Evolutionary conservation across 805 yeast genomes (phyloP).

Genomic region (Grigorovia jiainica): DNA sequence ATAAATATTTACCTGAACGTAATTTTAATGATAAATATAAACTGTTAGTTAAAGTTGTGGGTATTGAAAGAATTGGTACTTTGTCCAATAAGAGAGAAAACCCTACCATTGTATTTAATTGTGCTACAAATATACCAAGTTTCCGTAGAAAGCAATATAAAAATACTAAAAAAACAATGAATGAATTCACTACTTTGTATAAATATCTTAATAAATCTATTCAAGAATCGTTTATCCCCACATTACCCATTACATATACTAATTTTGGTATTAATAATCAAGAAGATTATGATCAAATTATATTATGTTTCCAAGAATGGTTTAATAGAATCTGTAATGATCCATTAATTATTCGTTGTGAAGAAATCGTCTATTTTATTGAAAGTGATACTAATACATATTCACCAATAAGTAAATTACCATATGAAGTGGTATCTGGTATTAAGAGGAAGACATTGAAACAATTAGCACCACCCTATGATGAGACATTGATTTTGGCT

Average conservation of each 20-base stretch:
- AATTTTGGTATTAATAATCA: slow-evolving; percentile 77
- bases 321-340: slow-evolving; percentile 61
- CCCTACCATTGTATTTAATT: slow-evolving; percentile 70
- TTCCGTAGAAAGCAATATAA: slow-evolving; percentile 63
- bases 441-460: slow-evolving; percentile 80
- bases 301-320: slow-evolving; percentile 70
- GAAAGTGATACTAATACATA: slow-evolving; percentile 61
- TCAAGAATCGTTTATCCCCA: slow-evolving; percentile 88
- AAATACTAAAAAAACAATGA: slow-evolving; percentile 70
- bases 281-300: slow-evolving; percentile 58
- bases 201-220: slow-evolving; percentile 71
- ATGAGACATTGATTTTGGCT: slow-evolving; percentile 70
- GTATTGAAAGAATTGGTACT: slow-evolving; percentile 56
- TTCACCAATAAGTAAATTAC: slow-evolving; percentile 37
- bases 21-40: slow-evolving; percentile 20
- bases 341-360: slow-evolving; percentile 77
- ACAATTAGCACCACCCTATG: slow-evolving; percentile 87
- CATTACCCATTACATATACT: slow-evolving; percentile 66
- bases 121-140: slow-evolving; percentile 58
- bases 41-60: slow-evolving; percentile 49
- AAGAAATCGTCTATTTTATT: slow-evolving; percentile 76
- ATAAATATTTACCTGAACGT: slow-evolving; percentile 8
- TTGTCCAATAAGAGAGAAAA: slow-evolving; percentile 52
- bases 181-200: slow-evolving; percentile 68
- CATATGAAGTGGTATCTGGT: slow-evolving; percentile 64